Percentiles rank a stretch among this genome's conserved stretches.
Evolutionary conservation across 2,329 filamentous ascomycete species (phyloP).

Genomic region (Tolypocladium capitatum): DNA sequence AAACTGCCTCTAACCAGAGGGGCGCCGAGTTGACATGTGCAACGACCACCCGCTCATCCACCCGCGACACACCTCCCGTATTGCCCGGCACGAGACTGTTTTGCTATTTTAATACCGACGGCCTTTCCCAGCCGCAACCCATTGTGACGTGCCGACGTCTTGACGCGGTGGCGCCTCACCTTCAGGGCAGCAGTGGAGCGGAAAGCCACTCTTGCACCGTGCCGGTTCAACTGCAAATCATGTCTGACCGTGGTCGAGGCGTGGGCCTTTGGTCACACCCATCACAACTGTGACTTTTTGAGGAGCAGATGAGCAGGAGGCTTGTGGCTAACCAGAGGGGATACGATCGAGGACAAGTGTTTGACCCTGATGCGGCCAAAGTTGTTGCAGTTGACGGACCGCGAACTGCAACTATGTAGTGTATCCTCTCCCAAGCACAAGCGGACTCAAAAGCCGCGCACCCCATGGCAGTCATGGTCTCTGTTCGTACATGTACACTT

Average conservation of each 20-base stretch:
- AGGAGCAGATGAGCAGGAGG: conserved; percentile 8
- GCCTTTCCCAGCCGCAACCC: too few species aligned
- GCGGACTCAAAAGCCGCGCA: too few species aligned
- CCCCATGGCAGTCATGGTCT: too few species aligned
- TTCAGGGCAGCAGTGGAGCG: background rate
- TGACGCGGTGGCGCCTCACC: background rate
- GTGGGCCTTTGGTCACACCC: conserved; percentile 37
- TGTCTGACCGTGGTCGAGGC: conserved; percentile 23
- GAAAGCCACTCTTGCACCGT: background rate
- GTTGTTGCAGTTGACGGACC: background rate
- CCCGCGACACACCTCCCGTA: too few species aligned
- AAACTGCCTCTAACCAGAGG: too few species aligned
- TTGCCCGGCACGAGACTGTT: too few species aligned
- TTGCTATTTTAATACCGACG: too few species aligned
- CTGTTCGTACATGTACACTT: too few species aligned
- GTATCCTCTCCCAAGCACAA: background rate
- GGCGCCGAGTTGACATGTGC: too few species aligned
- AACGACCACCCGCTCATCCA: too few species aligned
- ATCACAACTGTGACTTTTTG: conserved; percentile 28
- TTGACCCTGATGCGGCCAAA: conserved; percentile 1
- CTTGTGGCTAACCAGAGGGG: conserved; percentile 22
- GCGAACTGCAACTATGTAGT: background rate
- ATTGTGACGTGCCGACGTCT: background rate
- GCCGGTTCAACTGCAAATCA: background rate
- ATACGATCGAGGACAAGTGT: conserved; percentile 1